A percentile compares a stretch with the other conserved stretches of the same genome.
Conservation (phyloP, 495 filamentous ascomycete genomes). For the Daldinia childiae region DNA sequence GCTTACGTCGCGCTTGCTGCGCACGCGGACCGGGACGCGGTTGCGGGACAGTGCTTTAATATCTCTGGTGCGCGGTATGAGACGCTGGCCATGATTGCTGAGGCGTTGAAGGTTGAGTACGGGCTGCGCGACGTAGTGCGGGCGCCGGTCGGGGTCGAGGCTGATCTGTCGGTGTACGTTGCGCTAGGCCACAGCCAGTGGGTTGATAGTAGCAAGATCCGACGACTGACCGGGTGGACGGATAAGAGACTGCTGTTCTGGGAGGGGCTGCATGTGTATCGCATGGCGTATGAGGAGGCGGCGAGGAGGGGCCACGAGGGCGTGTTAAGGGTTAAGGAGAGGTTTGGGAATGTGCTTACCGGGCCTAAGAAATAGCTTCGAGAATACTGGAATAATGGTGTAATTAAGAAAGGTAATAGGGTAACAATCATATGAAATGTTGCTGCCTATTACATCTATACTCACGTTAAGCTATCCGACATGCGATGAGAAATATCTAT, state of each 20-base stretch:
- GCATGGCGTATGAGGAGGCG: constrained; percentile 54
- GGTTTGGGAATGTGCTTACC: not conserved
- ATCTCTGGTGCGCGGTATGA: constrained; percentile 53
- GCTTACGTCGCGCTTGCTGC: constrained; percentile 54
- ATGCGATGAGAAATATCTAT: not conserved
- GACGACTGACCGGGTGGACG: constrained; percentile 51
- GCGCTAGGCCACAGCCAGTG: constrained; percentile 52
- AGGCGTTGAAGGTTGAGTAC: constrained; percentile 51
- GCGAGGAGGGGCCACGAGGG: constrained; percentile 32
- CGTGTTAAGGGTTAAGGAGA: constrained; percentile 34
- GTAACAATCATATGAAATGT: too few species aligned
- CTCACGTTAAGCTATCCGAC: not conserved
- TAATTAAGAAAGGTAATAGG: not conserved
- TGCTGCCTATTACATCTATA: not conserved
- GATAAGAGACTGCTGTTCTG: constrained; percentile 51
- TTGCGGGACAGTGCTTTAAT: constrained; percentile 53
- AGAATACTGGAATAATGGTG: not conserved
- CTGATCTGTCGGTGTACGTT: constrained; percentile 18
- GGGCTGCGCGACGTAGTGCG: constrained; percentile 40
- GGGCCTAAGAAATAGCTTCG: not conserved
- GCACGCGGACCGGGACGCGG: constrained; percentile 32
- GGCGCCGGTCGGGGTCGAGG: not conserved
- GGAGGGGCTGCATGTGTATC: constrained; percentile 49
- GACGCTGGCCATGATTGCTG: constrained; percentile 48
- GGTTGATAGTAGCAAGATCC: constrained; percentile 54